These are phyloP conservation scores for Salix brachista DNA, from an alignment of 345 rosid species.

Conservation along the genomic window DNA sequence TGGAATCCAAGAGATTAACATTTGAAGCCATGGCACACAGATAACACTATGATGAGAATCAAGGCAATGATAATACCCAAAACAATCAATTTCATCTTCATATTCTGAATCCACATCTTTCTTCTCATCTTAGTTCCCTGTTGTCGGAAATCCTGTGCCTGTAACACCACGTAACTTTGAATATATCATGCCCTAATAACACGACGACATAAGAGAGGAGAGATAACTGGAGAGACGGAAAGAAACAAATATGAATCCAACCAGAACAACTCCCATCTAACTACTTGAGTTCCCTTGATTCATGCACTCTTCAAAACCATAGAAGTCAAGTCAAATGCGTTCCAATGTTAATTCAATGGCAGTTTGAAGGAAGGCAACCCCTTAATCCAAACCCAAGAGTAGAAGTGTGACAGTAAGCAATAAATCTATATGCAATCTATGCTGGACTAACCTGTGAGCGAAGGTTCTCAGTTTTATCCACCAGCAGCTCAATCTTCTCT, in stretches of 20 bases:
- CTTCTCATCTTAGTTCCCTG: constrained; percentile 88
- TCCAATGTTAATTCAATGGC: not conserved
- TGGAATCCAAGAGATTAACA: constrained; percentile 34
- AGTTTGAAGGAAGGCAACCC: not conserved
- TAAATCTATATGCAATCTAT: not conserved
- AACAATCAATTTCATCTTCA: constrained; percentile 90
- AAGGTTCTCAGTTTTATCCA: constrained; percentile 97
- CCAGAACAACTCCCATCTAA: not conserved
- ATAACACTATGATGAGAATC: constrained; percentile 60
- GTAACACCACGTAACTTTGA: constrained; percentile 1
- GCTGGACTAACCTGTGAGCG: constrained; percentile 67
- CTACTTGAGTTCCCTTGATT: not conserved
- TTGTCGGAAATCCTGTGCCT: constrained; percentile 94
- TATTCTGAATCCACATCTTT: constrained; percentile 88
- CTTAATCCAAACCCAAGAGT: not conserved
- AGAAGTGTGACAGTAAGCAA: not conserved
- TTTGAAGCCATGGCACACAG: constrained; percentile 77
- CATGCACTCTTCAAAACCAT: not conserved
- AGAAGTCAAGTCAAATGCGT: not conserved
- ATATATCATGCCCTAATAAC: not conserved
- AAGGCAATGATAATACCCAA: constrained; percentile 55
- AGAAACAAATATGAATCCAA: not conserved
- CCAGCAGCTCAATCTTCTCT: constrained; percentile 96
- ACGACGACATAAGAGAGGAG: not conserved
- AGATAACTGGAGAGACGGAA: not conserved